phyloP scores from a whole-genome alignment of 345 rosid genomes.

The Bruguiera gymnorhiza region DNA sequence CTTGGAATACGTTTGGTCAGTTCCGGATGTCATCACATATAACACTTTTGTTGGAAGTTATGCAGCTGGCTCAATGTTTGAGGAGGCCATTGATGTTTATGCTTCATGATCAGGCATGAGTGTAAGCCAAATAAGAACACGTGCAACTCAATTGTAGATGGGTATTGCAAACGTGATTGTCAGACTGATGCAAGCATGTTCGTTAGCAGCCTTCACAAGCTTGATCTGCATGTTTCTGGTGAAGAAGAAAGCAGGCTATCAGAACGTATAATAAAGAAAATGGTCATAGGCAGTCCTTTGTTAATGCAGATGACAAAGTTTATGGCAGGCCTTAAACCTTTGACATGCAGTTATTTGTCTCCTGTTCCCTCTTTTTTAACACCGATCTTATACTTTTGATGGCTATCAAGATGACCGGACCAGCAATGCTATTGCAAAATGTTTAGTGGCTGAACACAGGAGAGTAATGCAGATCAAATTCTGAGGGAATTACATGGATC shows the following conservation, averaged over 20 bases:
- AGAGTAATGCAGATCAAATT: not conserved
- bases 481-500: not conserved
- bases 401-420: not conserved
- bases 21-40: slow-evolving; percentile 78
- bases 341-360: no score
- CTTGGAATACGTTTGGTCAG: slow-evolving; percentile 84
- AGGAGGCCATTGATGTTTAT: slow-evolving; percentile 68
- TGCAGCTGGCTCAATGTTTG: slow-evolving; percentile 85
- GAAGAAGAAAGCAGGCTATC: slow-evolving; percentile 53
- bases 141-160: slow-evolving; percentile 76
- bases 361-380: not conserved
- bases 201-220: slow-evolving; percentile 49
- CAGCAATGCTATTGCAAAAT: not conserved
- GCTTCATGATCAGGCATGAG: slow-evolving; percentile 68
- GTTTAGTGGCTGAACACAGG: not conserved
- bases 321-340: slow-evolving; percentile 1
- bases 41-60: slow-evolving; percentile 79
- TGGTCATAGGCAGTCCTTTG: slow-evolving; percentile 41
- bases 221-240: slow-evolving; percentile 56
- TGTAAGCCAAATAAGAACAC: slow-evolving; percentile 76
- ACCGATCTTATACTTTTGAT: not conserved
- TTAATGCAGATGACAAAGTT: not conserved
- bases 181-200: slow-evolving; percentile 64
- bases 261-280: slow-evolving; percentile 52
- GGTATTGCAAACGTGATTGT: slow-evolving; percentile 68